Base-by-base conservation (phyloP, 768 basidiomycete species). In the Tephrocybe sp. region DNA sequence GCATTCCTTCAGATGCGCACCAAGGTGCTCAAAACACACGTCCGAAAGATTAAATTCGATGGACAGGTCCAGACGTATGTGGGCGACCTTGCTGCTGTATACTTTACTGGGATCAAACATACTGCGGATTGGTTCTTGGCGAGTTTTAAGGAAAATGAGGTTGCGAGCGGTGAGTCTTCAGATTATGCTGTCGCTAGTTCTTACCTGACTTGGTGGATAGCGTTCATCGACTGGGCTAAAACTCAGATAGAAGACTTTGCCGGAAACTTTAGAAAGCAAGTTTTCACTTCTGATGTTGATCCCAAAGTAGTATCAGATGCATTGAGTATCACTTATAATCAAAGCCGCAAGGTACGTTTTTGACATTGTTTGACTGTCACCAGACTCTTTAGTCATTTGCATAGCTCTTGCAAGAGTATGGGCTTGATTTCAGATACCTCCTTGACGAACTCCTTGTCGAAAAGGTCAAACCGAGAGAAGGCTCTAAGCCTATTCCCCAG, bases 61-160 rank as follows among this genome's bases (percentile, higher is more conserved):
- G 94, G 95, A 2, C 83, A 94, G 59, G 83, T 94, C 27, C 80
- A 78, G 2, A 76, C 86, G 42, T 98, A 95, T 60, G 78, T 98
- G 41, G 86, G 83, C 27, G 91, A 97, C 61, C 73, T 98, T 27
- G 83, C 92, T 2, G 76, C 94, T 34, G 90, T 98, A 0, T 82
- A 86, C 50, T 98, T 98, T 60, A 97, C 94, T 0, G 85, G 91
- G 1, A 88, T 99, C 64, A 94, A 97, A 64, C 92, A 98, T 62
- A 97, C 94, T 1, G 91, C 91, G 12, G 95, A 99, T 68, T 99
- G 97, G 97, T 99, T 91, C 67, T 73, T 97, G 57, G 86, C 88
- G 1, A 94, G 92, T 49, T 99, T 97, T 69, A 90, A 87, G 66
- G 97, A 97, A 67, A 94, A 97, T 62, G 86, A 93, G 56, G 90